Evolutionary conservation across 2,329 filamentous ascomycete species (phyloP).

Genomic region (Aspergillus glaucus): DNA sequence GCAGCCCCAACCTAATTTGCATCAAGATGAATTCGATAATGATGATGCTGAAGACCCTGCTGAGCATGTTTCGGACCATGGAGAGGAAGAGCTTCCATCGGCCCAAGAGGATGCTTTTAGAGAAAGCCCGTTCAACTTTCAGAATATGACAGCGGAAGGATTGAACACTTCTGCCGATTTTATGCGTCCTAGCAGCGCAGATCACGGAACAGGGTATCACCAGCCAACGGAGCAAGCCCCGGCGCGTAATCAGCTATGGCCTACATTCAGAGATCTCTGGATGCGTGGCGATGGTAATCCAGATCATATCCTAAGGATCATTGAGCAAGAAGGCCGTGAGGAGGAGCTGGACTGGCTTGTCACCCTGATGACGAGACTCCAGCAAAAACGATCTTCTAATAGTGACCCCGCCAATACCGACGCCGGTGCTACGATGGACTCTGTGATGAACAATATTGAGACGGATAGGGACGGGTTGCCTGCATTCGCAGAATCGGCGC

Average conservation of each 20-base stretch:
- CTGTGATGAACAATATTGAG: not conserved
- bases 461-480: not conserved
- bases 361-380: slow-evolving; percentile 42
- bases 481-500: not conserved
- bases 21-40: slow-evolving; percentile 6
- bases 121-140: not conserved
- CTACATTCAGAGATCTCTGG: slow-evolving; percentile 52
- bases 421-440: not conserved
- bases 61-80: slow-evolving; percentile 6
- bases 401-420: slow-evolving; percentile 1
- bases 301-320: slow-evolving; percentile 54
- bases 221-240: not conserved
- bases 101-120: not conserved
- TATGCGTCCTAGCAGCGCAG: slow-evolving; percentile 3
- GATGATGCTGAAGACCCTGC: slow-evolving; percentile 5
- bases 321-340: slow-evolving; percentile 54
- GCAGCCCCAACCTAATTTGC: slow-evolving; percentile 4
- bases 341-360: slow-evolving; percentile 57
- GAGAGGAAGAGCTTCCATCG: slow-evolving; percentile 2
- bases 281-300: slow-evolving; percentile 55
- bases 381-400: slow-evolving; percentile 6
- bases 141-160: slow-evolving; percentile 1
- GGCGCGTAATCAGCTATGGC: slow-evolving; percentile 12
- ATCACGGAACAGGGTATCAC: not conserved
- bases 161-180: not conserved